phyloP scores from a whole-genome alignment of 306 rosid genomes.

The Cucumis sativus region Cucumber_9930_V3 NC_026655.2:23771501-23772000 shows the following conservation, averaged over 20 bases:
- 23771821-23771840: background rate
- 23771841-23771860: background rate
- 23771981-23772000: too few species aligned
- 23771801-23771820: background rate
- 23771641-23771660: background rate
- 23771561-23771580: slow-evolving; percentile 5
- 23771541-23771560: slow-evolving; percentile 75
- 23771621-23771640: background rate
- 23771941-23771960: too few species aligned
- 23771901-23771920: background rate
- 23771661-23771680: background rate
- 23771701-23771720: background rate
- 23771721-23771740: background rate
- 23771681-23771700: too few species aligned
- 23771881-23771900: background rate
- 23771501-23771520: slow-evolving; percentile 90
- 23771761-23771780: background rate
- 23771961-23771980: too few species aligned
- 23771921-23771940: too few species aligned
- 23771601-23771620: background rate
- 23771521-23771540: slow-evolving; percentile 89
- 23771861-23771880: background rate
- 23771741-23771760: background rate
- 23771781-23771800: background rate
- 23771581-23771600: background rate